Base-by-base conservation (phyloP, 306 rosid genomes). In the Inga oerstediana region DNA sequence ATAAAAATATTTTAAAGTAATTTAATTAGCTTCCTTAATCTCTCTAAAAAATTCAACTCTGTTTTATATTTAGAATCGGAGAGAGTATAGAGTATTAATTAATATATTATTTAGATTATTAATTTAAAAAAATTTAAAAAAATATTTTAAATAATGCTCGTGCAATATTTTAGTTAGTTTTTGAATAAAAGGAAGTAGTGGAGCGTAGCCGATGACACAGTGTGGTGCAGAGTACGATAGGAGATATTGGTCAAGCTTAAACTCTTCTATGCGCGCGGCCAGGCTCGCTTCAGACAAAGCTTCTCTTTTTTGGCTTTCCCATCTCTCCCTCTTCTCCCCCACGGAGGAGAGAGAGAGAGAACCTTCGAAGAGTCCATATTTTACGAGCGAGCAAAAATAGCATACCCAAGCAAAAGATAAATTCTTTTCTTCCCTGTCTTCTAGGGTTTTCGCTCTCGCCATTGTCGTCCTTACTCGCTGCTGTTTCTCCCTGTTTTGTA, bases 361-460 rank as follows among this genome's bases (percentile, higher is more conserved):
- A 34, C 37, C 34, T 34, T 27, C 13, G 30, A 20, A 77, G 44
- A 45, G 4, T 27, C 19, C 65, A 41, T 58, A 27, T 15, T 43
- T 56, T 35, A 3, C 78, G 19, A 11, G 10, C 45, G 30, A 6
- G 9, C 49, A 22, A 51, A 76, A 59, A 24, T 46, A 49, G 54
- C 39, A 32, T 7, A 15, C 5, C 54, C 5, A 32, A 32, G 6
- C 11, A 16, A 19, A 51, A 72, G 56, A 8, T 43, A 32, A 76
- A 54, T 80, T 85, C 84, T 75, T 74, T 48, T 27, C 59, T 15
- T 58, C 86, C 39, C 70, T 32, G 39, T 49, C 46, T 76, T 59
- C 32, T 82, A 85, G 85, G 85, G 87, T 83, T 88, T 82, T 74
- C 77, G 68, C 83, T 83, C 81, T 81, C 82, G 48, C 87, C 91